Percentiles rank a stretch among this genome's conserved stretches.
Evolutionary conservation across 192 early-diverging fungal genomes (phyloP).

Genomic region (Pecoramyces ruminantium): DNA sequence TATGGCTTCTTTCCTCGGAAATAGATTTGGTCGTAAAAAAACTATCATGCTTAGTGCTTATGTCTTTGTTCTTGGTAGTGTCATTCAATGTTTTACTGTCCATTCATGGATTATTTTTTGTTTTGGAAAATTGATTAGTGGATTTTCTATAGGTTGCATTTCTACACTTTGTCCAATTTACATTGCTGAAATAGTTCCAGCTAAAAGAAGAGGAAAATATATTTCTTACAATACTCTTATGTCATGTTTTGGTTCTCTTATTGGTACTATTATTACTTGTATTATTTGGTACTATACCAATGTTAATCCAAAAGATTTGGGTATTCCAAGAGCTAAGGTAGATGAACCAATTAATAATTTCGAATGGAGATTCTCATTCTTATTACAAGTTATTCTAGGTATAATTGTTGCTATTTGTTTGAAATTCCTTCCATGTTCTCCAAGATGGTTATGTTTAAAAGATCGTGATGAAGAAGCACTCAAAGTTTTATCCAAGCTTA

Average conservation of each 20-base stretch:
- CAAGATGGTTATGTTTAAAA: no score
- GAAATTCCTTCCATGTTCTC: no score
- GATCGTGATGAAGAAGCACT: no score
- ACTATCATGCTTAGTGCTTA: constrained; percentile 1
- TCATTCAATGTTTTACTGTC: constrained; percentile 7
- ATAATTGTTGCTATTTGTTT: constrained; percentile 5
- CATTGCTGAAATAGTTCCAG: constrained; percentile 4
- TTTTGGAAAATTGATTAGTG: constrained; percentile 1
- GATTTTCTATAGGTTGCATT: constrained; percentile 3
- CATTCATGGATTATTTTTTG: neutral
- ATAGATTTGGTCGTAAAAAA: neutral
- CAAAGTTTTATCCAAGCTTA: no score
- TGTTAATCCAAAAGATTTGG: no score
- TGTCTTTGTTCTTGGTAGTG: constrained; percentile 5
- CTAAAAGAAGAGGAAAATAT: neutral
- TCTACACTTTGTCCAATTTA: no score
- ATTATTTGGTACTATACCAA: no score
- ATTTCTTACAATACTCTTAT: constrained; percentile 3
- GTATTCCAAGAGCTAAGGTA: no score
- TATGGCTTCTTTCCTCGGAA: constrained; percentile 4
- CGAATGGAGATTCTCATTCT: constrained; percentile 1
- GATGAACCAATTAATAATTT: neutral
- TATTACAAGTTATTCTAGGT: constrained; percentile 6
- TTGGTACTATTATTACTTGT: constrained; percentile 1
- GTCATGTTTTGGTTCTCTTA: constrained; percentile 6